These are phyloP conservation scores for Trichoderma sp. DNA, from an alignment of 2,329 filamentous ascomycete genomes.

Conservation along the genomic window DNA sequence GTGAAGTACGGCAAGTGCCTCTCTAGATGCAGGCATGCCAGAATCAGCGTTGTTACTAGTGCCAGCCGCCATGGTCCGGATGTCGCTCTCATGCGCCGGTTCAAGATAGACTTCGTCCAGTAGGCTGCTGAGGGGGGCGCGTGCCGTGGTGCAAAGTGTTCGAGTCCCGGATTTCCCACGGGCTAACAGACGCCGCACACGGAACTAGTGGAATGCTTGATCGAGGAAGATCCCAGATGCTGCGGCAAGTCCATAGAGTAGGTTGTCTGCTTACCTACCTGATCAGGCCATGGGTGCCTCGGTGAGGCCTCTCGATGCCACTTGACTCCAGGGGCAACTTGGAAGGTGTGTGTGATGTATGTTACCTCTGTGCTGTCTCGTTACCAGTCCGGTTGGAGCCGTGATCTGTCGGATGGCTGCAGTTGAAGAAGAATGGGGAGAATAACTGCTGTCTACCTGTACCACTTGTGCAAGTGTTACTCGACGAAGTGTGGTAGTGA, in stretches of 20 bases:
- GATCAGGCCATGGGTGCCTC: neutral
- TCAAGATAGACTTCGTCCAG: conserved; percentile 17
- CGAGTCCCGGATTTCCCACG: conserved; percentile 1
- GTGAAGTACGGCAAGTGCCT: too few relatives aligned
- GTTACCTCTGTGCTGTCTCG: neutral
- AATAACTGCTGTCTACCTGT: neutral
- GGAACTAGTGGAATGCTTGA: neutral
- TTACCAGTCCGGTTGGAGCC: neutral
- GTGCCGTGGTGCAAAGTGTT: conserved; percentile 1
- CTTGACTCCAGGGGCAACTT: neutral
- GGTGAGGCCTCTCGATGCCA: neutral
- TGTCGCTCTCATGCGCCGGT: neutral
- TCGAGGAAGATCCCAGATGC: conserved; percentile 4
- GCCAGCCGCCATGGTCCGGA: neutral
- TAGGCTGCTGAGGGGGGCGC: neutral
- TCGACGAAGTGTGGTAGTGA: neutral
- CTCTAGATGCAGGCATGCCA: neutral
- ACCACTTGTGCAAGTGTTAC: neutral
- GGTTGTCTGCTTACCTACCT: neutral
- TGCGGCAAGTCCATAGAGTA: neutral
- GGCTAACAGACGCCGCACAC: conserved; percentile 8
- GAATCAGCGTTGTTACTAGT: neutral
- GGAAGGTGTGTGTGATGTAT: neutral
- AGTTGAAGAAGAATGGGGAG: conserved; percentile 4
- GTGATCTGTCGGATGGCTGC: neutral